These are phyloP conservation scores for Dothidotthia symphoricarpi DNA, from an alignment of 2,329 filamentous ascomycete species.

Conservation along the genomic window DNA sequence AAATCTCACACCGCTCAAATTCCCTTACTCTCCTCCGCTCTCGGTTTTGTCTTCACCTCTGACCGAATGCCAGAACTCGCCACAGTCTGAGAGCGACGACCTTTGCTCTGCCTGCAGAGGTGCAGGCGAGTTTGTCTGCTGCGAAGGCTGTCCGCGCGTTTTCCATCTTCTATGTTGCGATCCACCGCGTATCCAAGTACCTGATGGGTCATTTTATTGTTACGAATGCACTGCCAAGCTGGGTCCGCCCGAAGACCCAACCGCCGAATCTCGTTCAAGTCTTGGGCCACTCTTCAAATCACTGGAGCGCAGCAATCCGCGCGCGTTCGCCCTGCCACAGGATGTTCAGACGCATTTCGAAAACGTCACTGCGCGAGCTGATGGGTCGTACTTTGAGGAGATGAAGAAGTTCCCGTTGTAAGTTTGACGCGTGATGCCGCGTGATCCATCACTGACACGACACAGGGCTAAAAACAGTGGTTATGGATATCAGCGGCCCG, in stretches of 20 bases:
- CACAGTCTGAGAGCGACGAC: conserved; percentile 71
- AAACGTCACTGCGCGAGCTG: conserved; percentile 70
- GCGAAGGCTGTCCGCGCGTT: conserved; percentile 84
- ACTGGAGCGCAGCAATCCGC: conserved; percentile 68
- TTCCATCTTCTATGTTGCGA: conserved; percentile 90
- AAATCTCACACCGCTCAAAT: conserved; percentile 28
- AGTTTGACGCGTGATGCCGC: conserved; percentile 41
- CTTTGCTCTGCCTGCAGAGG: conserved; percentile 83
- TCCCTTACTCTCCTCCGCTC: conserved; percentile 38
- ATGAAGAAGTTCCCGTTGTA: conserved; percentile 58
- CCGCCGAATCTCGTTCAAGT: conserved; percentile 16
- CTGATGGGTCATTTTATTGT: conserved; percentile 67
- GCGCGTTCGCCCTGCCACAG: conserved; percentile 68
- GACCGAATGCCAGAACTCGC: conserved; percentile 42
- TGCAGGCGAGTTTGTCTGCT: conserved; percentile 83
- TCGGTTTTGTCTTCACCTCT: conserved; percentile 41
- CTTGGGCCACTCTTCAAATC: conserved; percentile 64
- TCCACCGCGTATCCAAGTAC: conserved; percentile 56
- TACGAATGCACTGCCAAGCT: conserved; percentile 47
- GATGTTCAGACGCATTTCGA: conserved; percentile 74
- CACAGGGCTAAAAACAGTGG: conserved; percentile 40
- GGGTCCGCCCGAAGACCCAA: conserved; percentile 25
- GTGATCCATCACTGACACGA: conserved; percentile 28
- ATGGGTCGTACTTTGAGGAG: conserved; percentile 78
- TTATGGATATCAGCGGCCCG: conserved; percentile 43